Base-by-base conservation (phyloP, 202 grass and related monocot genomes). In the Brachypodium distachyon region DNA sequence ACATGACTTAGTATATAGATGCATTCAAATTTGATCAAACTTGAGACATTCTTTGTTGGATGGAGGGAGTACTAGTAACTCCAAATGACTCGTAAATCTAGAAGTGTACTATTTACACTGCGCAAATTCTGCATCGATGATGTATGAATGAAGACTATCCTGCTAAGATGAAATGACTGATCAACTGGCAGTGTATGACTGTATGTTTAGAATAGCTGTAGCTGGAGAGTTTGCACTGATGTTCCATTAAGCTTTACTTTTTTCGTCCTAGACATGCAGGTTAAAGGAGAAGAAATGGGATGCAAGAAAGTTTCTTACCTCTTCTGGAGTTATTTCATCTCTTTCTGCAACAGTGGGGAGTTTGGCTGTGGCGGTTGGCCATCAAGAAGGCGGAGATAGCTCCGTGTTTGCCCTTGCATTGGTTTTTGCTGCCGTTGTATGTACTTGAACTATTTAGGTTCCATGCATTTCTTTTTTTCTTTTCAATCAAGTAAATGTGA, bases 201-300 rank as follows among this genome's bases (percentile, higher is more conserved):
- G 4, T 36, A 61, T 74, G 9, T 56, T 71, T 41, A 42, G 69
- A 70, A 79, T 44, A 8, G 75, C 12, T n/a, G 12, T 25, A 9
- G 47, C 70, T 74, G 23, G 14, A 22, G 4, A 37, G 17, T 69
- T 25, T 83, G 26, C 10, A 1, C 25, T 73, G 23, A 52, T 29
- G 51, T 77, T 32, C 37, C 70, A 78, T 63, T 90, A 76, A 91
- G 54, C n/a, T 74, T 9, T 67, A 70, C 62, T 79, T 77, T 78
- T 50, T 86, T 72, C 85, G 58, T 90, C 80, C 85, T 88, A 88
- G 91, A 94, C 85, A 87, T 84, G 80, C 96, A 99, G 96, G 96
- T 90, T 93, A 81, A 99, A 99, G 80, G 92, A 99, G 92, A 99
- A 96, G 85, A 89, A 52, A 72, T 93, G 85, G 89, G 96, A 99